Base-by-base conservation (phyloP, 805 yeast species). In the Cyberlindnera samutprakarnensis region DNA sequence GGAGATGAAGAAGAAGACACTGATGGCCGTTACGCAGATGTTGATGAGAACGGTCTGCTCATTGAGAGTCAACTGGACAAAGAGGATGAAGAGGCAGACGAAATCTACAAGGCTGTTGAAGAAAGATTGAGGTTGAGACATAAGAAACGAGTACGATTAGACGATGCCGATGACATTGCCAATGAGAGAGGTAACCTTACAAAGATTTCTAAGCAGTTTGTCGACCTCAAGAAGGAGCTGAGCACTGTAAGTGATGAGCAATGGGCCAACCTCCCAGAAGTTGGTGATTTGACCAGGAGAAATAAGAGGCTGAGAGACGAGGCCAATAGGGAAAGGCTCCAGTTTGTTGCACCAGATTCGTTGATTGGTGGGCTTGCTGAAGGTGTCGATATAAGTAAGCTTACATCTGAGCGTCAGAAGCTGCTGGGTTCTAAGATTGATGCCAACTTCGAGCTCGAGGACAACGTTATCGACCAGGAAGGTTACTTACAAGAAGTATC, bases 201-300 rank as follows among this genome's bases (percentile, higher is more conserved):
- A 8, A 36, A 39, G 33, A 66, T 72, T 13, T 59, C 75, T 8
- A 59, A 52, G n/a, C 75, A 78, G 40, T 84, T 86, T 51, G 60
- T 72, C 1, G 90, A 80, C 47, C 60, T 81, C 38, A 87, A 88
- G 48, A 58, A 77, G 18, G 73, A 67, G 1, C 55, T 88, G 23
- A 60, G 77, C 0, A 44, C 54, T 0, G 72, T 90, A 0, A 63
- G 82, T 4, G 70, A 63, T 14, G 81, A 73, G 4, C 78, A 88
- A 47, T 90, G 98, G 98, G 66, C 70, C 5, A 68, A 63, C 38
- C 49, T 90, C 4, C 97, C 97, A 0, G 95, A 86, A 41, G 92
- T 85, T 2, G 82, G 86, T 1, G 97, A 90, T 54, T 62, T 84
- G 47, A 92, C 98, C 0, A 69, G 76, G 47, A 64, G 74, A 36